Conservation (phyloP, 257 asterid genomes). For the Solanum pennellii region DNA sequence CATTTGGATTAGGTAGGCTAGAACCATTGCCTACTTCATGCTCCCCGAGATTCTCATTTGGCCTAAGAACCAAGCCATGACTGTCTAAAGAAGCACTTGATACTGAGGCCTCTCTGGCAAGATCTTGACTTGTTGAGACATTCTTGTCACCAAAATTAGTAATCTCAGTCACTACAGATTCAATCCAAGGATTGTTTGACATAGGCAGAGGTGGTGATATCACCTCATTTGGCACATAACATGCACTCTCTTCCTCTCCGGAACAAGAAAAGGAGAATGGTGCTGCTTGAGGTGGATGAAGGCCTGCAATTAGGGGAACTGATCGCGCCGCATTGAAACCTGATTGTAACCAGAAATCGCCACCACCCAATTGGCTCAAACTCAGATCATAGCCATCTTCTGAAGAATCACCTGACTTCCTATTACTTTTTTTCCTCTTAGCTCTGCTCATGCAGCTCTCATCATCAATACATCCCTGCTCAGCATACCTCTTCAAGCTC, state of each 20-base stretch:
- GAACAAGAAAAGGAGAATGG: constrained; percentile 59
- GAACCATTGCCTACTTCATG: constrained; percentile 55
- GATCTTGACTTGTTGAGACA: constrained; percentile 29
- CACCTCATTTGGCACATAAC: constrained; percentile 30
- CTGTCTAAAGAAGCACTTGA: constrained; percentile 63
- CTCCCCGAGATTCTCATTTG: constrained; percentile 18
- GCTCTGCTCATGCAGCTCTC: constrained; percentile 32
- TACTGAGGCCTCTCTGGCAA: constrained; percentile 40
- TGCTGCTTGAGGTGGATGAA: constrained; percentile 20
- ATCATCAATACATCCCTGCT: constrained; percentile 37
- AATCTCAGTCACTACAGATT: constrained; percentile 44
- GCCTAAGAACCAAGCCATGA: constrained; percentile 32
- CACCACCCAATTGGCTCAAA: constrained; percentile 35
- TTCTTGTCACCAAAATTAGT: constrained; percentile 44
- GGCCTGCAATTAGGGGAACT: constrained; percentile 10
- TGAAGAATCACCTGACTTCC: constrained; percentile 12
- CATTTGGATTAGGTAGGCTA: constrained; percentile 23
- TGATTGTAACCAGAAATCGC: constrained; percentile 55
- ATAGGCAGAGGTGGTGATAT: constrained; percentile 43
- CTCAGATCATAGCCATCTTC: constrained; percentile 37
- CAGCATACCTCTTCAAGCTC: constrained; percentile 63
- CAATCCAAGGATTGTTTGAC: constrained; percentile 72
- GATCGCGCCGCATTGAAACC: constrained; percentile 22
- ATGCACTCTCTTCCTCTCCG: constrained; percentile 47
- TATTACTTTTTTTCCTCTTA: constrained; percentile 55